These are phyloP conservation scores for Castanea sativa DNA, from an alignment of 306 rosid genomes.

Conservation along the genomic window DNA sequence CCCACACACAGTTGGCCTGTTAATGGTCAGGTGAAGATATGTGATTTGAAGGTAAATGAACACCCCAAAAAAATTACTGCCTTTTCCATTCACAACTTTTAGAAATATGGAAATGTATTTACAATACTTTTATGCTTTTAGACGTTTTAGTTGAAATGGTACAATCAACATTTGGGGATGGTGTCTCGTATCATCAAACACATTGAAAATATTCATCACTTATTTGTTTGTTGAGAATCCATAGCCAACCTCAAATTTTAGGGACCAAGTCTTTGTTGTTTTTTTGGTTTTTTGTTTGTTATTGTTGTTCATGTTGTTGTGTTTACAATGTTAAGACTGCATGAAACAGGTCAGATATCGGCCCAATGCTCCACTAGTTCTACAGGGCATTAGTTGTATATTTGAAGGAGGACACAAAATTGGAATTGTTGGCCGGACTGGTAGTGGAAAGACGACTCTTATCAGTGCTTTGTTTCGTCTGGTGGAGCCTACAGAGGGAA, in stretches of 20 bases:
- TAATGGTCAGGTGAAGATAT: slow-evolving; percentile 28
- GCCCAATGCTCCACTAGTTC: slow-evolving; percentile 25
- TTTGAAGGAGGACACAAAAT: slow-evolving; percentile 35
- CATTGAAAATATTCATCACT: too few relatives aligned
- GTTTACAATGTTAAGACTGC: not conserved
- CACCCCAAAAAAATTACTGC: too few relatives aligned
- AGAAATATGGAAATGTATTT: not conserved
- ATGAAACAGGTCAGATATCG: slow-evolving; percentile 29
- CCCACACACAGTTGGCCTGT: slow-evolving; percentile 28
- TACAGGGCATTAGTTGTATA: slow-evolving; percentile 24
- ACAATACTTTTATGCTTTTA: not conserved
- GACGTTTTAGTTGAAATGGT: too few relatives aligned
- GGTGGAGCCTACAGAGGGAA: slow-evolving; percentile 35
- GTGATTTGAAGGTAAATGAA: slow-evolving; percentile 28
- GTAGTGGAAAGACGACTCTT: slow-evolving; percentile 43
- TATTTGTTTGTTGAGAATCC: too few relatives aligned
- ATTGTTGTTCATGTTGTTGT: not conserved
- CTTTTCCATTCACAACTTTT: not conserved
- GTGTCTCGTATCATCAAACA: too few relatives aligned
- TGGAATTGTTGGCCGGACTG: slow-evolving; percentile 39
- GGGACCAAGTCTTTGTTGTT: too few relatives aligned
- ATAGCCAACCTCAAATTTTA: too few relatives aligned
- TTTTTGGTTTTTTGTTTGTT: too few relatives aligned
- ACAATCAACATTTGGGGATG: too few relatives aligned
- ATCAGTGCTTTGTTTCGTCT: slow-evolving; percentile 32